A percentile compares a stretch with the other conserved stretches of the same genome.
phyloP scores from a whole-genome alignment of 2,329 filamentous ascomycete species.

The Aspergillus hortae region DNA sequence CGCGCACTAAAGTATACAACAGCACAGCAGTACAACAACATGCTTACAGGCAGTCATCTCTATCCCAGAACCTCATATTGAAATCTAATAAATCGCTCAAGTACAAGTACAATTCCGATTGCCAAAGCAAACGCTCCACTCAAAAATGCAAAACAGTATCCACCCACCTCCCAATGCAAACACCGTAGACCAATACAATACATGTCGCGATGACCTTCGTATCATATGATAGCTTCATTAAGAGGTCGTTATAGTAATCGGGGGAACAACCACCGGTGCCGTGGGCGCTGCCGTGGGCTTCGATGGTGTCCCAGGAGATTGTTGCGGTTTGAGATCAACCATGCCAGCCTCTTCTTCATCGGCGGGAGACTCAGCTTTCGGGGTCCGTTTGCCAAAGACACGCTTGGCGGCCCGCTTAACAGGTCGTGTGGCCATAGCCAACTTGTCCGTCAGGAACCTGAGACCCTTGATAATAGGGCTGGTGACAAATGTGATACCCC shows the following conservation, averaged over 20 bases:
- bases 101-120: too few relatives aligned
- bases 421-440: conserved; percentile 18
- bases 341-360: conserved; percentile 15
- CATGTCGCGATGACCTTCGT: not conserved
- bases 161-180: too few relatives aligned
- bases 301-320: conserved; percentile 16
- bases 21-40: too few relatives aligned
- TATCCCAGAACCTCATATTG: too few relatives aligned
- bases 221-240: conserved; percentile 7
- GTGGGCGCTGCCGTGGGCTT: conserved; percentile 13
- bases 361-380: conserved; percentile 1
- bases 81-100: too few relatives aligned
- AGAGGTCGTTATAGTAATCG: conserved; percentile 39
- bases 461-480: conserved; percentile 33
- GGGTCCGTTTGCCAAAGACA: conserved; percentile 8
- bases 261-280: conserved; percentile 26
- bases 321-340: conserved; percentile 8
- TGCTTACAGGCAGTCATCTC: too few relatives aligned
- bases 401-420: conserved; percentile 21
- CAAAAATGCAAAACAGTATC: too few relatives aligned
- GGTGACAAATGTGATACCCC: conserved; percentile 52
- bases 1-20: not conserved
- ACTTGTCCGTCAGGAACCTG: conserved; percentile 23
- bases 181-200: too few relatives aligned
- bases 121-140: too few relatives aligned